Percentiles rank a stretch among this genome's conserved stretches.
Conservation (phyloP, 106 monocot species). For the Acorus gramineus region DNA sequence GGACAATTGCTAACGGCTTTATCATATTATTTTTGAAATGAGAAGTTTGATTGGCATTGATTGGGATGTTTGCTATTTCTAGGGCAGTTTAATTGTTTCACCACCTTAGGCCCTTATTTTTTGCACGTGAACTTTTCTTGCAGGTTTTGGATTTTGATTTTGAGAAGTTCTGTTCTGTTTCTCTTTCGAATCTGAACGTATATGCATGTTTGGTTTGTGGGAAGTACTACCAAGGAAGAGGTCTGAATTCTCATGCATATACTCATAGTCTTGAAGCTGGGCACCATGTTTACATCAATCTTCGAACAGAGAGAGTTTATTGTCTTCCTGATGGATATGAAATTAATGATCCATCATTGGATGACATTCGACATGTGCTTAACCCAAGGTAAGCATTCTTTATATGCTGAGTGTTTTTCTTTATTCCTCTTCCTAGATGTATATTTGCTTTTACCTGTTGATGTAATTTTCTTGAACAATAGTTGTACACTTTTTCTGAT, state of each 20-base stretch:
- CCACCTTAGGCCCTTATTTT: neutral
- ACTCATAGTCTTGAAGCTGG: constrained; percentile 98
- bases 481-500: neutral
- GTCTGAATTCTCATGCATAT: constrained; percentile 96
- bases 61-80: neutral
- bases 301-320: constrained; percentile 93
- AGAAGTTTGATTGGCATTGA: too few species aligned
- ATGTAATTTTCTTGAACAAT: neutral
- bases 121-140: neutral
- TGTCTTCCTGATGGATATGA: constrained; percentile 99
- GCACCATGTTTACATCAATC: constrained; percentile 97
- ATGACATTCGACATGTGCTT: constrained; percentile 93
- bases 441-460: too few species aligned
- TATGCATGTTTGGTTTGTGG: constrained; percentile 99
- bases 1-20: too few species aligned
- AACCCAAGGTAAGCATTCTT: constrained; percentile 72
- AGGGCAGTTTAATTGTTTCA: neutral
- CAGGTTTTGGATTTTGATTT: constrained; percentile 99
- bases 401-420: neutral
- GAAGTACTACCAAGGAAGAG: constrained; percentile 98
- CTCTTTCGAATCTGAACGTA: constrained; percentile 94
- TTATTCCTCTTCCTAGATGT: neutral
- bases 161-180: constrained; percentile 97
- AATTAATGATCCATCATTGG: constrained; percentile 96
- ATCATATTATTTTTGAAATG: too few species aligned